Base-by-base conservation (phyloP, 306 rosid genomes). In the Acacia acuminata region DNA sequence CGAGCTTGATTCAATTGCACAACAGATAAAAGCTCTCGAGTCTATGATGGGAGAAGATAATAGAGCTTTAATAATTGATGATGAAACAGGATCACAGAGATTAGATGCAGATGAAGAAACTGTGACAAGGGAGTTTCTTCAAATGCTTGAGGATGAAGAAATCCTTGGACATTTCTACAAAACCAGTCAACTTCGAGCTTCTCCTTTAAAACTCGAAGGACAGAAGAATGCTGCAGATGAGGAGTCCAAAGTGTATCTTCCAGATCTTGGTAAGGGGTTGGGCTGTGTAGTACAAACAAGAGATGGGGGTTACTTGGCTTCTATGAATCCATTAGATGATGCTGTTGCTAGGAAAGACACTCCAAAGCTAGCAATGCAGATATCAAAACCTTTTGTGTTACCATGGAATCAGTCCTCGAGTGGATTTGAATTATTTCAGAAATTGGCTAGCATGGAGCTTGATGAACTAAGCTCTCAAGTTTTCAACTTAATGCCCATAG, bases 21-120 rank as follows among this genome's bases (percentile, higher is more conserved):
- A 94, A 85, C 97, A 94, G 89, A 94, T 96, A 83, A 96, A 94
- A 81, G 97, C 97, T 71, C 94, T 96, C 1, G 98, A 96, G 77
- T 90, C 97, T 30, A 89, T 92, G 90, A 94, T 96, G 94, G 91
- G 90, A 70, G 88, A 85, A 27, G 96, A 86, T 60, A 85, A 60
- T 15, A 50, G 68, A 58, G 53, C 15, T 40, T 17, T 75, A 70
- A 84, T 75, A 42, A 80, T 55, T 12, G 91, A 92, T 15, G 92
- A 90, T 19, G 95, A 90, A 81, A 77, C 74, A 17, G 89, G 69
- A 25, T 81, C 93, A 53, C 97, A 88, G 63, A 87, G 88, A 67
- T 82, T 96, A 48, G 97, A 92, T 75, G 95, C 89, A 15, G 97
- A 94, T 50, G 99, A 96, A 88, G 97, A 94, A 83, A 90, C 87